Percentiles rank a stretch among this genome's conserved stretches.
These are phyloP conservation scores for Vaucheria bursata DNA, from an alignment of 352 stramenopile species.

Conservation along the genomic window DNA sequence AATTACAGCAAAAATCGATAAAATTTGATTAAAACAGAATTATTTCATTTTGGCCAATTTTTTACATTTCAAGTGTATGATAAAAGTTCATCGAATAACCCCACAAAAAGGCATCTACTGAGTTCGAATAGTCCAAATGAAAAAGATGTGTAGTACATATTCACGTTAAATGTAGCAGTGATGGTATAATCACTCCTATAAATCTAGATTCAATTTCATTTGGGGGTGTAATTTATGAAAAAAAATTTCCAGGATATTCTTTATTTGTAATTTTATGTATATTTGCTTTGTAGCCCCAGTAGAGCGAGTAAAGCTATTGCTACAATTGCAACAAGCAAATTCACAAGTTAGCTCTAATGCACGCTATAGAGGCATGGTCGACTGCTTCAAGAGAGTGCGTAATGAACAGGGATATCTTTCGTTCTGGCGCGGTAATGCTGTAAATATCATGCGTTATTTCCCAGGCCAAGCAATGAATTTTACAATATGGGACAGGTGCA, in stretches of 20 bases:
- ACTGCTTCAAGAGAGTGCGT: constrained; percentile 76
- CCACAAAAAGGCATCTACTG: no score
- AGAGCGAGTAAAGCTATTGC: constrained; percentile 78
- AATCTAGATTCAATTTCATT: background rate
- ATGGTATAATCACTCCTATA: background rate
- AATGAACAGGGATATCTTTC: constrained; percentile 67
- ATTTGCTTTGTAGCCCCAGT: constrained; percentile 65
- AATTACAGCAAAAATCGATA: no score
- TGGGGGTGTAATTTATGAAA: background rate
- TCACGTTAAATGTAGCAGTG: no score
- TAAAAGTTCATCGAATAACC: no score
- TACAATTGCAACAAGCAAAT: constrained; percentile 77
- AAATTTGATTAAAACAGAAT: no score
- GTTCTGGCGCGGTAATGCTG: constrained; percentile 79
- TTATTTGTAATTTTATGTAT: background rate
- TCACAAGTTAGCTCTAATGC: constrained; percentile 70
- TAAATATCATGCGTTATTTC: constrained; percentile 84
- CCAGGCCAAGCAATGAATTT: constrained; percentile 82
- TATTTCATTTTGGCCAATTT: no score
- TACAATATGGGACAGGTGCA: constrained; percentile 83
- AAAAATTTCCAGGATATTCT: background rate
- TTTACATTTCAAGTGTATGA: no score
- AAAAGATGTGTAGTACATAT: no score
- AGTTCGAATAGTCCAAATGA: no score
- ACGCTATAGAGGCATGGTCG: constrained; percentile 78